A percentile compares a stretch with the other conserved stretches of the same genome.
phyloP scores from a whole-genome alignment of 2,329 filamentous ascomycete genomes.

The Fusarium longipes region DNA sequence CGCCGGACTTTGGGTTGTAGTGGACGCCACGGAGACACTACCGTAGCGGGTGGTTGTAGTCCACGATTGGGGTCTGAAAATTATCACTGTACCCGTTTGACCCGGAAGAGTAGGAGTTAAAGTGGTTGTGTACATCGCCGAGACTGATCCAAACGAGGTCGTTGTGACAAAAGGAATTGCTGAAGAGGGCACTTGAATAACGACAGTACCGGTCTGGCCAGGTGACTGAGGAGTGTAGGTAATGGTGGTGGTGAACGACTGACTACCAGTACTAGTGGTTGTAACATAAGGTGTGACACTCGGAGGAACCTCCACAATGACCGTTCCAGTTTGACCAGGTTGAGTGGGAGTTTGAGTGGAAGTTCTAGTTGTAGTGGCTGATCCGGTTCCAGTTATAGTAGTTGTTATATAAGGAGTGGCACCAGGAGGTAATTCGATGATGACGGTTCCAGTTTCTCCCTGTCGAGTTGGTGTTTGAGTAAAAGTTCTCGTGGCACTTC shows the following conservation, averaged over 20 bases:
- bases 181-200: not conserved
- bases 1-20: not conserved
- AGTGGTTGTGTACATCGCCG: not conserved
- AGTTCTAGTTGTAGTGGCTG: not conserved
- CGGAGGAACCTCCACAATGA: not conserved
- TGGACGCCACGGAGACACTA: not conserved
- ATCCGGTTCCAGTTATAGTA: not conserved
- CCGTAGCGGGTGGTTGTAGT: constrained; percentile 8
- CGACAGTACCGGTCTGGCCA: constrained; percentile 1
- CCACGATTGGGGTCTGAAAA: not conserved
- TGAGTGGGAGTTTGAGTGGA: not conserved
- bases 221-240: not conserved
- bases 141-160: not conserved
- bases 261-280: not conserved
- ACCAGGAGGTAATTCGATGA: not conserved
- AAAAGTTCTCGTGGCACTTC: not conserved
- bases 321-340: not conserved
- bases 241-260: not conserved
- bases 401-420: not conserved
- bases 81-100: not conserved
- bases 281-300: not conserved
- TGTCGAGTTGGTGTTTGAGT: not conserved
- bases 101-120: not conserved
- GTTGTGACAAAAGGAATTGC: not conserved
- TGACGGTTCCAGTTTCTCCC: not conserved